Evolutionary conservation across 2,329 filamentous ascomycete genomes (phyloP).

Genomic region (Colletotrichum falcatum): DNA sequence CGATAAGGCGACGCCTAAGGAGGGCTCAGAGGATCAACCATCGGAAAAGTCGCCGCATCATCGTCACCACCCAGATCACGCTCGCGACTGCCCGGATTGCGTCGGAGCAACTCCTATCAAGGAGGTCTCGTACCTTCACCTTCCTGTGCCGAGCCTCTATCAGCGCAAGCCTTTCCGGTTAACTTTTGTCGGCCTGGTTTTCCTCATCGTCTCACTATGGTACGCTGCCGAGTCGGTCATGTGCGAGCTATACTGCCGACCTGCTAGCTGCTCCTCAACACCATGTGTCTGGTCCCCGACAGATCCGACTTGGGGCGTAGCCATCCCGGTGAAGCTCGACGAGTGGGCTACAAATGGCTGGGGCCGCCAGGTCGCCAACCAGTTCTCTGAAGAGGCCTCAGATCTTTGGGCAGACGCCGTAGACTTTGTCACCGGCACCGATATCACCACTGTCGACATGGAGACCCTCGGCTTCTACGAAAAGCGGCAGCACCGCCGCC

Average conservation of each 20-base stretch:
- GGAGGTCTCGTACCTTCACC: conserved; percentile 50
- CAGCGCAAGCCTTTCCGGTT: conserved; percentile 57
- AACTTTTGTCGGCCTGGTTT: conserved; percentile 60
- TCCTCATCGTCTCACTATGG: conserved; percentile 63
- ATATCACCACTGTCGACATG: conserved; percentile 59
- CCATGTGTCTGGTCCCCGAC: conserved; percentile 68
- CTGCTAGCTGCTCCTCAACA: conserved; percentile 59
- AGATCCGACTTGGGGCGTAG: conserved; percentile 71
- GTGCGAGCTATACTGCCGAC: conserved; percentile 67
- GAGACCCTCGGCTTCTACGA: conserved; percentile 59
- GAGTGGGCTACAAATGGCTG: conserved; percentile 68
- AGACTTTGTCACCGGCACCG: conserved; percentile 59
- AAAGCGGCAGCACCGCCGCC: conserved; percentile 62
- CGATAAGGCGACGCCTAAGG: background rate
- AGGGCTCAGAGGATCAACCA: conserved; percentile 27
- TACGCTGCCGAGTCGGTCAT: conserved; percentile 64
- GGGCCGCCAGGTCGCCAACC: conserved; percentile 55
- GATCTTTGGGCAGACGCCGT: conserved; percentile 62
- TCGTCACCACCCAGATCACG: conserved; percentile 3
- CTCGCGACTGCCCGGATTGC: conserved; percentile 18
- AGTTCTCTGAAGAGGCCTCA: conserved; percentile 56
- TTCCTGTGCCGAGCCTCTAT: conserved; percentile 63
- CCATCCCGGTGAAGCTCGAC: conserved; percentile 72
- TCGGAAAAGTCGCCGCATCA: conserved; percentile 21
- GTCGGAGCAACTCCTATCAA: conserved; percentile 12